Evolutionary conservation across 345 rosid species (phyloP), one percentile per base, ranked within the genome.

Genomic region (Kernera saxatilis): DNA sequence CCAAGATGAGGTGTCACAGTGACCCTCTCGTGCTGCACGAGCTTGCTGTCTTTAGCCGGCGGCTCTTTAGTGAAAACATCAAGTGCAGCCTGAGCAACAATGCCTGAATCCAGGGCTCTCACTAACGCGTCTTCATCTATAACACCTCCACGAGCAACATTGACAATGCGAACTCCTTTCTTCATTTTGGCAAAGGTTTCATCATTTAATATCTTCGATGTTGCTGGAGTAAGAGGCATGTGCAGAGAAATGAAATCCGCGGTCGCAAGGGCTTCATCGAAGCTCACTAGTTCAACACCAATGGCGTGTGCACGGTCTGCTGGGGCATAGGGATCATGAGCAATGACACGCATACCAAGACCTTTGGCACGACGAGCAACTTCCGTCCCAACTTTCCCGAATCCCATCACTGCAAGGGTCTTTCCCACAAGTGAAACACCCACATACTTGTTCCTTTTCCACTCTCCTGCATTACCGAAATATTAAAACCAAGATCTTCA

Each of bases 111-210:
- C 58, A 91, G 60, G 14, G 97, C 96, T 80, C 91, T 84, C 65
- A 91, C 89, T 6, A 91, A 82, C 35, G 95, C 97, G 2, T 88
- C 97, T 80, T 91, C 97, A 55, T 91, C 97, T 49, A 91, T 91
- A 53, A 91, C 97, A 35, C 97, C 95, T 6, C 97, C 96, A 65
- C 91, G 97, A 68, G 97, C 96, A 70, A 91, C 97, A 77, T 91
- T 91, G 57, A 88, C 82, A 1, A 91, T 91, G 6, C 96, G 78
- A 58, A 91, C 93, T 30, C 97, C 95, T 67, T 88, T 88, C 86
- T 91, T 91, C 97, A 91, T 91, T 79, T 85, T 91, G 13, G 85
- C 91, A 78, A 91, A 88, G 32, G 85, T 91, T 21, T 87, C 91
- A 8, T 88, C 93, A 52, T 91, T 91, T 8, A 88, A 85, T 62